Conservation (phyloP, 148 eudicot species). For the Heliamphora exappendiculata region DNA sequence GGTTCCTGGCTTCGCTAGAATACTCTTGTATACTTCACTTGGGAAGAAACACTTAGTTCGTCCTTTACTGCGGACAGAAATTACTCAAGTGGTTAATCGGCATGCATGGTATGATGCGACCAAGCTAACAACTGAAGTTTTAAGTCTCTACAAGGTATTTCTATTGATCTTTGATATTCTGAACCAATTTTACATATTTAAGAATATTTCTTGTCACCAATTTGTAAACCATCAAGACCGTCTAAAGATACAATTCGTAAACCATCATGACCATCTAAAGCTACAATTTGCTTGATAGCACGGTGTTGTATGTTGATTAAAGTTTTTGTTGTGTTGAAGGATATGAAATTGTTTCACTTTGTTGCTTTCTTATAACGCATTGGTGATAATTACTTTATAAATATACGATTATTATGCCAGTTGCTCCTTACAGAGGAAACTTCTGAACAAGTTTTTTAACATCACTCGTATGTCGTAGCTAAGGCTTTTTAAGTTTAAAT, state of each 20-base stretch:
- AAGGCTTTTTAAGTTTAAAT: background rate
- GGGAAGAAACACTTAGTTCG: constrained; percentile 87
- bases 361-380: background rate
- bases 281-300: background rate
- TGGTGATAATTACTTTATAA: background rate
- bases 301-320: too few species aligned
- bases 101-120: constrained; percentile 97
- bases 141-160: constrained; percentile 81
- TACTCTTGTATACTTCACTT: constrained; percentile 76
- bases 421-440: background rate
- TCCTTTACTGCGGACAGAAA: constrained; percentile 86
- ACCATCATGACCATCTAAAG: background rate
- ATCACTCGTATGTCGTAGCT: background rate
- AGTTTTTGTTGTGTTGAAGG: too few species aligned
- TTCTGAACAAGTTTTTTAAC: background rate
- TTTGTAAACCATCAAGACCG: too few species aligned
- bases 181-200: background rate
- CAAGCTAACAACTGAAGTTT: constrained; percentile 78
- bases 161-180: background rate
- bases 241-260: too few species aligned
- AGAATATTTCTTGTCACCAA: background rate
- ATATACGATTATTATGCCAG: too few species aligned
- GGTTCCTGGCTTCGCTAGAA: constrained; percentile 88
- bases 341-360: too few species aligned
- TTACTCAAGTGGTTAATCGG: constrained; percentile 88